Evolutionary conservation across 306 rosid species (phyloP).

Genomic region (Begonia peltatifolia): DNA sequence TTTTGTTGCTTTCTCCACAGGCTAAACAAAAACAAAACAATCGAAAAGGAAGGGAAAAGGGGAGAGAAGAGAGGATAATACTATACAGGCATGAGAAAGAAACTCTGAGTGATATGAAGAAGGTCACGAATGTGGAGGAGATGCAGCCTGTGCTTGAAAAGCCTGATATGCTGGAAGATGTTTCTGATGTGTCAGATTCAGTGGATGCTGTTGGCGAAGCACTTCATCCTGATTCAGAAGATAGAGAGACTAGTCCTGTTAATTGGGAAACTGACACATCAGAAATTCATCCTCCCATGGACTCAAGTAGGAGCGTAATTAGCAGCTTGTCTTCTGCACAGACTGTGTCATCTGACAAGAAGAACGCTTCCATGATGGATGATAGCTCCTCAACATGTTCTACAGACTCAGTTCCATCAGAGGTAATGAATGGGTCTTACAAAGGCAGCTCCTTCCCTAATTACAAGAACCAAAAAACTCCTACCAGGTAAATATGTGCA

Average conservation of each 20-base stretch:
- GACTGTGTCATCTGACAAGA: constrained; percentile 55
- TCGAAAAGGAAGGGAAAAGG: constrained; percentile 76
- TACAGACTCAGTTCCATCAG: constrained; percentile 79
- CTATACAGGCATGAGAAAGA: constrained; percentile 36
- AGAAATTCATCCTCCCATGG: constrained; percentile 65
- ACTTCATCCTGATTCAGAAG: constrained; percentile 77
- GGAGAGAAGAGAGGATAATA: constrained; percentile 52
- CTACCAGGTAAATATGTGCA: constrained; percentile 39
- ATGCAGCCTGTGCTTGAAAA: constrained; percentile 38
- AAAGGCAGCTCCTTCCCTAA: constrained; percentile 38
- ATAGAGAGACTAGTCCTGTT: constrained; percentile 69
- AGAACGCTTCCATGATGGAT: constrained; percentile 49
- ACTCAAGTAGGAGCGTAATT: constrained; percentile 46
- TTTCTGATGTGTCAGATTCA: constrained; percentile 78
- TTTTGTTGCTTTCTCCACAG: constrained; percentile 30
- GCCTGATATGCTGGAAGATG: constrained; percentile 52
- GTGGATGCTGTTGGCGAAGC: constrained; percentile 54
- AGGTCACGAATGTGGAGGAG: constrained; percentile 41
- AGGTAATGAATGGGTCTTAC: constrained; percentile 42
- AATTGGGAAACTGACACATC: constrained; percentile 97
- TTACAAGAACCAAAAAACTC: constrained; percentile 50
- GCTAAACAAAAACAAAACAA: constrained; percentile 86
- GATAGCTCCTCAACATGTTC: constrained; percentile 99
- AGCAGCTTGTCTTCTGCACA: constrained; percentile 39
- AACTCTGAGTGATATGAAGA: constrained; percentile 34